These are phyloP conservation scores for Tieghemiomyces parasiticus DNA, from an alignment of 192 early-diverging fungal genomes.

Conservation along the genomic window DNA sequence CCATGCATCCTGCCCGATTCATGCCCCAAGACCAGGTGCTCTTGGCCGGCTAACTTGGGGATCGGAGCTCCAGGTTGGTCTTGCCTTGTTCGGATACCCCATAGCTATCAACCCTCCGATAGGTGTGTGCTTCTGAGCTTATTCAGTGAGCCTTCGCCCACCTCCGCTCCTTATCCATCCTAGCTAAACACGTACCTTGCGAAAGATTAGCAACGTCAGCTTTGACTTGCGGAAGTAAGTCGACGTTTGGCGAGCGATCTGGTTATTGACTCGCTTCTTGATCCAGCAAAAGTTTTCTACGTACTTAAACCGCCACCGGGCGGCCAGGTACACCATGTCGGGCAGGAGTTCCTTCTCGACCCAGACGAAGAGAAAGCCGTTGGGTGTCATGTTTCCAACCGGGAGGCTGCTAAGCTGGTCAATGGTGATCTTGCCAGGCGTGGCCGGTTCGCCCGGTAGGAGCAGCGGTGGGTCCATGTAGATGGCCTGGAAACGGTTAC, in stretches of 20 bases:
- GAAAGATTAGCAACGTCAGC: constrained; percentile 74
- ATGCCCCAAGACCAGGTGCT: too few species aligned
- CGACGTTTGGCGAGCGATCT: constrained; percentile 47
- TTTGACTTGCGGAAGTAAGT: constrained; percentile 79
- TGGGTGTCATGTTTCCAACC: constrained; percentile 37
- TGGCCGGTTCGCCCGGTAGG: constrained; percentile 37
- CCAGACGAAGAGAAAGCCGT: constrained; percentile 91
- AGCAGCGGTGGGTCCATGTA: constrained; percentile 86
- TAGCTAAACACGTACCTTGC: constrained; percentile 40
- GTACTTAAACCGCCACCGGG: constrained; percentile 79
- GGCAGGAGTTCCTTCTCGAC: constrained; percentile 84
- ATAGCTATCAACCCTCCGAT: too few species aligned
- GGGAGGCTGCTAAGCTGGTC: constrained; percentile 35
- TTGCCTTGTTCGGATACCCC: too few species aligned
- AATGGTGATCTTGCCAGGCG: constrained; percentile 45
- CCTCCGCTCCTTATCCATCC: too few species aligned
- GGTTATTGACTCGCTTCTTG: constrained; percentile 67
- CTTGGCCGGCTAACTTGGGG: too few species aligned
- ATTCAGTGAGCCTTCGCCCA: too few species aligned
- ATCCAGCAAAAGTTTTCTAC: constrained; percentile 98
- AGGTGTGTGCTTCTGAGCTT: too few species aligned
- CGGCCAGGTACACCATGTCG: constrained; percentile 52
- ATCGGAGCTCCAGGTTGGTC: too few species aligned
- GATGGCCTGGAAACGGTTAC: constrained; percentile 64
- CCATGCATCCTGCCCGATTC: too few species aligned